Evolutionary conservation across 768 basidiomycete species (phyloP), one percentile per base, ranked within the genome.

Genomic region (Coprinellus aureogranulatus): DNA sequence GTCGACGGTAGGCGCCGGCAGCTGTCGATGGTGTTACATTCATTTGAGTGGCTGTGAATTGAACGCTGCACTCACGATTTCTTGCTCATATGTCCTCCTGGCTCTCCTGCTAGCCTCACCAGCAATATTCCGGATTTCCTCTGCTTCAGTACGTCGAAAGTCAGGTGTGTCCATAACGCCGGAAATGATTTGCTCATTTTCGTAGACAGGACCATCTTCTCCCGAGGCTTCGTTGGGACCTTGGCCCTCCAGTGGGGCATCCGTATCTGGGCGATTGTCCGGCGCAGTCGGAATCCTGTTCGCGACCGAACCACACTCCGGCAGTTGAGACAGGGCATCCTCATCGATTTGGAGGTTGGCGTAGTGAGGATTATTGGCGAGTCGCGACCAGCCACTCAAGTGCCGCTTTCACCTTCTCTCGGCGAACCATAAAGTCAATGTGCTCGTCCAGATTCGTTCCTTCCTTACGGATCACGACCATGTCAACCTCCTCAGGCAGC

Each of bases 401-500:
- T 22, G 45, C 45, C 8, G 16, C 45, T 9, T 11, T 8, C 10
- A 46, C 45, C 45, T 46, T 54, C 48, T 41, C 53, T 18, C 46
- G 45, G n/a, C 52, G 47, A 42, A 61, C 53, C 8, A 42, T 44
- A 20, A 62, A 63, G 42, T 58, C 61, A 34, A 61, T 44, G 61
- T 52, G 64, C 40, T 37, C 54, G 30, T 44, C 58, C 16, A 63
- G 39, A 55, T 64, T 30, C 23, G 57, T 48, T 25, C 55, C 59
- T 23, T 54, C n/a, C 45, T 46, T 10, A 25, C 45, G 45, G 22
- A 46, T 46, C 49, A 67, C 55, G 23, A 65, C 54, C 25, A 65
- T 22, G 18, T 67, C 61, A 31, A 44, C 54, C 14, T 65, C 58
- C 44, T 67, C 64, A n/a, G 64, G 62, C 39, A 65, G 44, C 5